Percentiles rank a stretch among this genome's conserved stretches.
phyloP scores from a whole-genome alignment of 192 early-diverging fungal genomes.

The Rhizophagus clarus region DNA sequence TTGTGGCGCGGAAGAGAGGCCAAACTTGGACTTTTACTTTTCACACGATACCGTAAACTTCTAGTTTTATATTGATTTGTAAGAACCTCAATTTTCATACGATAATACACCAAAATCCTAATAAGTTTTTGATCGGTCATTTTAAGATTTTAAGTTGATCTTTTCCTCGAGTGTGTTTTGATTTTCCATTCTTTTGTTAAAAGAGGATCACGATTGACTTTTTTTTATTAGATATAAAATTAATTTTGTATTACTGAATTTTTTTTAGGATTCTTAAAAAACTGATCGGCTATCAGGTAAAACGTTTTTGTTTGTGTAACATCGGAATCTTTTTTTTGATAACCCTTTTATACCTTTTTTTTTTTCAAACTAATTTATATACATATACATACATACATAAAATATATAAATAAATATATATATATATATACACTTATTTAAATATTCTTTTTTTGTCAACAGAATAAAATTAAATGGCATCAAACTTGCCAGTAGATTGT shows the following conservation, averaged over 20 bases:
- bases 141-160: neutral
- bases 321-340: neutral
- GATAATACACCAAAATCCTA: neutral
- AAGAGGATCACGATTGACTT: neutral
- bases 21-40: neutral
- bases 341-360: neutral
- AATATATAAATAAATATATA: too few species aligned
- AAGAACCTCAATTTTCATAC: neutral
- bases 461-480: neutral
- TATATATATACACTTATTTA: neutral
- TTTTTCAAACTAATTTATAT: neutral
- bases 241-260: neutral
- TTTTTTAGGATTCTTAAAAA: neutral
- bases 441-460: neutral
- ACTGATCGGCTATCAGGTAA: neutral
- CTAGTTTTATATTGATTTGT: neutral
- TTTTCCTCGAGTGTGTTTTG: neutral
- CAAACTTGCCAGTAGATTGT: neutral
- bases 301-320: neutral
- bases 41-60: neutral
- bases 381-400: too few species aligned
- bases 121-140: neutral
- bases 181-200: neutral
- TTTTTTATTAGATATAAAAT: neutral
- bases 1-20: neutral